Conservation (phyloP, 257 asterid genomes). For the Nicotiana noctiflora region DNA sequence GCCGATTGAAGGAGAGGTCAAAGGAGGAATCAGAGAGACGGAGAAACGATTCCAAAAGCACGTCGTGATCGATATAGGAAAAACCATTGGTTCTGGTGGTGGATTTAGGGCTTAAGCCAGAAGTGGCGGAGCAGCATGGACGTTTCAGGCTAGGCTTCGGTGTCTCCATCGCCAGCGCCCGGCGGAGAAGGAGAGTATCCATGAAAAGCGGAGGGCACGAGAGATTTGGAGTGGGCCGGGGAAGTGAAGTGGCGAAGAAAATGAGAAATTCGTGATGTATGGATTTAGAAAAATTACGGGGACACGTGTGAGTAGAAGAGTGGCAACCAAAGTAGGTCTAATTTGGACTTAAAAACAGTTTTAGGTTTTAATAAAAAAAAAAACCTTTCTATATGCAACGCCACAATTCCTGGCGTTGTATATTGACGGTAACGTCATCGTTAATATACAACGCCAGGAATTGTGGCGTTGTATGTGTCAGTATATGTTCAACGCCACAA, state of each 20-base stretch:
- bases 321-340: too few species aligned
- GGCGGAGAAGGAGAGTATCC: conserved; percentile 44
- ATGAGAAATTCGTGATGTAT: conserved; percentile 12
- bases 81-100: conserved; percentile 10
- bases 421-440: too few species aligned
- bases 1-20: conserved; percentile 55
- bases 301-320: conserved; percentile 41
- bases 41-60: conserved; percentile 51
- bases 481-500: too few species aligned
- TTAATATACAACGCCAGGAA: too few species aligned
- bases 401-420: too few species aligned
- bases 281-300: conserved; percentile 9
- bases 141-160: conserved; percentile 55
- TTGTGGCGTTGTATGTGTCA: too few species aligned
- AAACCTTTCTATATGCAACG: too few species aligned
- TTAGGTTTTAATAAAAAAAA: too few species aligned
- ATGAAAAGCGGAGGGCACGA: conserved; percentile 6
- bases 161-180: conserved; percentile 26
- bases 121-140: conserved; percentile 37
- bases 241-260: not conserved
- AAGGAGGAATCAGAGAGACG: conserved; percentile 48
- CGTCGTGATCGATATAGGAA: conserved; percentile 28
- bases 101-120: conserved; percentile 7
- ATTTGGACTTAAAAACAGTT: too few species aligned
- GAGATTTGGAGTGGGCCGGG: not conserved